These are phyloP conservation scores for Nowakowskiella sp. DNA, from an alignment of 192 early-diverging fungal species.

Conservation along the genomic window DNA sequence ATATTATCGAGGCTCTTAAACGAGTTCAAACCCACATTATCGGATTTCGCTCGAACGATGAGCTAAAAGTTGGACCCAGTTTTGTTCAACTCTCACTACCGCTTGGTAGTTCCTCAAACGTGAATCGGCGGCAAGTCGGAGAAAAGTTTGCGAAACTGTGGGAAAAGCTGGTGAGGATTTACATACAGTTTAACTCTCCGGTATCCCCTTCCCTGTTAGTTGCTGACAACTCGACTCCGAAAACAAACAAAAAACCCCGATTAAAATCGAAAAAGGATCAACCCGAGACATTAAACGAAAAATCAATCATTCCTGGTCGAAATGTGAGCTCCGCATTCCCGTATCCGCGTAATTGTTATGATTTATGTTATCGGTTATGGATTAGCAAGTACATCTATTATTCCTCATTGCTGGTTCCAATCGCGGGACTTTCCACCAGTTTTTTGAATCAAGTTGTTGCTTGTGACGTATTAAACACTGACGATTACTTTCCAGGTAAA, in stretches of 20 bases:
- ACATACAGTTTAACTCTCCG: no score
- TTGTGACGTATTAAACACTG: slow-evolving; percentile 40
- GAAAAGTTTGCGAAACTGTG: slow-evolving; percentile 16
- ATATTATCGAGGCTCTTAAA: slow-evolving; percentile 6
- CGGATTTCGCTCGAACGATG: background rate
- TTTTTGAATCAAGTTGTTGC: slow-evolving; percentile 42
- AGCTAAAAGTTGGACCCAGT: slow-evolving; percentile 14
- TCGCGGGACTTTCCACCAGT: slow-evolving; percentile 34
- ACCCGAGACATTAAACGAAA: no score
- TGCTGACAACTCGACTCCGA: no score
- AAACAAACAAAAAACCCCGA: background rate
- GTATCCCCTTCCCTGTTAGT: no score
- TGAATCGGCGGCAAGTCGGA: no score
- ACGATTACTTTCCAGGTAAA: slow-evolving; percentile 40
- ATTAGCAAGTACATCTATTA: background rate
- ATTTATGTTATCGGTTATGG: background rate
- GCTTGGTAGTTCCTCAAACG: no score
- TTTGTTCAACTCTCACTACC: slow-evolving; percentile 34
- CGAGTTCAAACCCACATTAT: slow-evolving; percentile 5
- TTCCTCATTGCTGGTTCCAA: slow-evolving; percentile 30
- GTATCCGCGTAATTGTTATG: slow-evolving; percentile 30
- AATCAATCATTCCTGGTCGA: no score
- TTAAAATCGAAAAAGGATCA: no score
- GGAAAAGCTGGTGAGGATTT: slow-evolving; percentile 9
- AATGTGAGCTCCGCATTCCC: slow-evolving; percentile 43